Percentiles rank a stretch among this genome's conserved stretches.
Conservation (phyloP, 2,329 filamentous ascomycete species). For the Fusarium setosum region DNA sequence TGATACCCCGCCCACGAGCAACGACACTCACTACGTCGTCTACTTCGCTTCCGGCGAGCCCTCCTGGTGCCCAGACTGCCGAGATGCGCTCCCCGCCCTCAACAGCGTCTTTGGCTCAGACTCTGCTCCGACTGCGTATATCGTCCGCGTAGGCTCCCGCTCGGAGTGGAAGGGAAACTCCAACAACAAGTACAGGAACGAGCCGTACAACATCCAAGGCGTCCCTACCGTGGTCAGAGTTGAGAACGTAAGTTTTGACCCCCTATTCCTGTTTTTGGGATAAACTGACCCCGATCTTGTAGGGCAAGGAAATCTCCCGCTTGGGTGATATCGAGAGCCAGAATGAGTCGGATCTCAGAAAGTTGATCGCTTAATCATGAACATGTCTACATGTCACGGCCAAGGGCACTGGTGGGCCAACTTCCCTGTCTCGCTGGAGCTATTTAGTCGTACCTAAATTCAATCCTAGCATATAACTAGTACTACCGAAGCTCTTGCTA, state of each 20-base stretch:
- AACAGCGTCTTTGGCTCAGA: slow-evolving; percentile 37
- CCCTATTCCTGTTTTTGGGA: background rate
- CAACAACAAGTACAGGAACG: slow-evolving; percentile 41
- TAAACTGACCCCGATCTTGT: background rate
- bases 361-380: slow-evolving; percentile 24
- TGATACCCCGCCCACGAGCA: slow-evolving; percentile 36
- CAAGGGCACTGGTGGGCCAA: background rate
- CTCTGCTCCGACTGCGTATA: slow-evolving; percentile 39
- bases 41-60: slow-evolving; percentile 46
- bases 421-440: too few species aligned
- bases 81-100: slow-evolving; percentile 40
- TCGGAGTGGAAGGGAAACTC: slow-evolving; percentile 40
- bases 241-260: slow-evolving; percentile 33
- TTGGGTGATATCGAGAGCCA: slow-evolving; percentile 43
- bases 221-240: slow-evolving; percentile 44
- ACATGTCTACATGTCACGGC: background rate
- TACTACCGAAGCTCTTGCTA: too few species aligned
- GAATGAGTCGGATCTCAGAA: slow-evolving; percentile 39
- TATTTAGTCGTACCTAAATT: too few species aligned
- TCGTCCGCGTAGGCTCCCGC: slow-evolving; percentile 40
- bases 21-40: slow-evolving; percentile 44
- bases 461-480: too few species aligned
- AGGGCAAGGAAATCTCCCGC: slow-evolving; percentile 43
- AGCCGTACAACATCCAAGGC: slow-evolving; percentile 41
- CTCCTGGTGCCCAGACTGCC: slow-evolving; percentile 45